These are phyloP conservation scores for Clonostachys solani DNA, from an alignment of 2,329 filamentous ascomycete genomes.

Conservation along the genomic window DNA sequence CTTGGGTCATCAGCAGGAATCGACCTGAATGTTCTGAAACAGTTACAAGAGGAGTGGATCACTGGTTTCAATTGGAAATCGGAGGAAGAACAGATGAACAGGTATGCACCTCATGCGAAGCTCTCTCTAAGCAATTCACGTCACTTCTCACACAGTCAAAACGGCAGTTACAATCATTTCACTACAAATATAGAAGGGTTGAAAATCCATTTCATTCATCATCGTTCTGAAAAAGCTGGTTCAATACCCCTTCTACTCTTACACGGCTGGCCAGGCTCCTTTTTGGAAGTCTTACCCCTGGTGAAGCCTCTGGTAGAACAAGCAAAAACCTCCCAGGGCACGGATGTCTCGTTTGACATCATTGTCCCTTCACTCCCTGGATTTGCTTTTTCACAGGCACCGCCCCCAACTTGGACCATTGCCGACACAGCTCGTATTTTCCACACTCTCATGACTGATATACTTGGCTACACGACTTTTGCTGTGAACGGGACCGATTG, in stretches of 20 bases:
- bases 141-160: no score
- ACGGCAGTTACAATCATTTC: constrained; percentile 5
- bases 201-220: constrained; percentile 3
- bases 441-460: constrained; percentile 25
- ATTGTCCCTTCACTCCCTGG: constrained; percentile 38
- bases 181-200: constrained; percentile 10
- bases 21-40: constrained; percentile 4
- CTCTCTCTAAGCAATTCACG: no score
- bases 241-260: constrained; percentile 33
- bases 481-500: constrained; percentile 11
- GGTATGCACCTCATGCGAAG: constrained; percentile 1
- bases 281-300: constrained; percentile 28
- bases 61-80: constrained; percentile 9
- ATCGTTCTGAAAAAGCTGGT: constrained; percentile 2
- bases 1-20: background rate
- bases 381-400: constrained; percentile 33
- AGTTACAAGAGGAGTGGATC: constrained; percentile 7
- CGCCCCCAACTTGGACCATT: constrained; percentile 22
- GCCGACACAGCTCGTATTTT: constrained; percentile 28
- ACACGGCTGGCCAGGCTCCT: constrained; percentile 37
- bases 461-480: constrained; percentile 26
- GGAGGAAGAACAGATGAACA: constrained; percentile 10
- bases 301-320: constrained; percentile 22
- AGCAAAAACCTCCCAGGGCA: background rate
- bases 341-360: constrained; percentile 35